Base-by-base conservation (phyloP, 2,329 filamentous ascomycete species). In the Meredithiella fracta region DNA sequence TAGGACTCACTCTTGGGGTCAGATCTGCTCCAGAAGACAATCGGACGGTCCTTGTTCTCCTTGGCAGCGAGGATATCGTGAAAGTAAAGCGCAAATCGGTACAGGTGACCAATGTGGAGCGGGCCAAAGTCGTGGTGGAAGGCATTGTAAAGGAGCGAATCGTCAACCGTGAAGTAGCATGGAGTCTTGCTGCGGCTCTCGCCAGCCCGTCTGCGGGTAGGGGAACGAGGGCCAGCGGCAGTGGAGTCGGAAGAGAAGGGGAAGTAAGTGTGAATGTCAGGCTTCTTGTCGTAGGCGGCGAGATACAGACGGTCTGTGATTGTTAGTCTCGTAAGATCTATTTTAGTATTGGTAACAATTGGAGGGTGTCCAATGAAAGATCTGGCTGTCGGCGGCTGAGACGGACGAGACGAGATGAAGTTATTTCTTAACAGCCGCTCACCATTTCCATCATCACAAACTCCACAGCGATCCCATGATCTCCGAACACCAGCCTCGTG, bases 91-190 rank as follows among this genome's bases (percentile, higher is more conserved):
- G 92, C 91, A 68, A 97, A 98, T 60, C 92, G 81, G 74, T 97
- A 98, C 42, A 98, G 74, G 68, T 98, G 92, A 25, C 92, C 92
- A 62, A 98, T 94, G 73, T 98, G 92, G 59, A 98, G 75, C 64
- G 92, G 92, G 64, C 92, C 92, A 68, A 98, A 98, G 71, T 98
- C 92, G 65, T 94, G 90, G 71, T 97, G 90, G 70, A 98, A 98
- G 31, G 91, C 90, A 69, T 98, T 98, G 76, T 98, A 98, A 50
- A 95, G 77, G 47, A 98, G 81, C 42, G 76, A 84, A 66, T 94
- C 87, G 67, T 98, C 92, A 62, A 97, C 83, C 53, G 88, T 91
- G 70, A 98, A 98, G 72, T 97, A 98, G 67, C 86, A 90, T 1
- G 92, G 92, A 56, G 82, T 72, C 51, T 54, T 54, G 8, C 31